These are phyloP conservation scores for Aspergillus quadrilineatus DNA, from an alignment of 2,329 filamentous ascomycete species.

Conservation along the genomic window DNA sequence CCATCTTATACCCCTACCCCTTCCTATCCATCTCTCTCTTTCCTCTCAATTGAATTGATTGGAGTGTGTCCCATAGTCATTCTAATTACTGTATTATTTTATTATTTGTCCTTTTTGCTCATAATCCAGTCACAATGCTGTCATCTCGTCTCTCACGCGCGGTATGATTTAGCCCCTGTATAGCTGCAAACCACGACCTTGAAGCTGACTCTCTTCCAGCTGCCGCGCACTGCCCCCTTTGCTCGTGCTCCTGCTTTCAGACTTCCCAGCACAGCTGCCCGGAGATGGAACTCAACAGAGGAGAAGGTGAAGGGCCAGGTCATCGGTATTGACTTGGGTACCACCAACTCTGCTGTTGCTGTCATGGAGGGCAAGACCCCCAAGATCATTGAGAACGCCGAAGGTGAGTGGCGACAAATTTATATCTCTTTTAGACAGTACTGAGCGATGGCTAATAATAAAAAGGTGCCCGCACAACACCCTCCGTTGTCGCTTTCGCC, in stretches of 20 bases:
- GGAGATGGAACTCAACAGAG: conserved; percentile 54
- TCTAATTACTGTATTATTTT: conserved; percentile 38
- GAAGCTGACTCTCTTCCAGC: conserved; percentile 48
- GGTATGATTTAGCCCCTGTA: conserved; percentile 56
- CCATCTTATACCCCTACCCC: conserved; percentile 6
- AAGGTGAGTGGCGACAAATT: conserved; percentile 60
- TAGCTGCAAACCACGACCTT: conserved; percentile 5
- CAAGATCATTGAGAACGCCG: conserved; percentile 96
- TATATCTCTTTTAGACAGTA: not conserved
- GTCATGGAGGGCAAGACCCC: conserved; percentile 96
- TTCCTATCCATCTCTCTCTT: conserved; percentile 19
- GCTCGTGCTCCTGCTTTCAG: conserved; percentile 68
- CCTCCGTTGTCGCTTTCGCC: too few species aligned
- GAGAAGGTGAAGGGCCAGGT: conserved; percentile 92
- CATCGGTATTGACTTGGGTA: conserved; percentile 98
- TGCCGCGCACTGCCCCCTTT: conserved; percentile 73
- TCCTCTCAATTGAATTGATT: conserved; percentile 35
- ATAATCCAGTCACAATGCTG: conserved; percentile 60
- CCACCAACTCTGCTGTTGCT: conserved; percentile 95
- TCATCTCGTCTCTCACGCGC: conserved; percentile 70
- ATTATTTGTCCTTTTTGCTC: conserved; percentile 24
- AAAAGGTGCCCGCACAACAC: too few species aligned
- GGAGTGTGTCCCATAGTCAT: conserved; percentile 30
- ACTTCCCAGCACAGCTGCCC: conserved; percentile 71
- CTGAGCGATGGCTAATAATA: not conserved